phyloP scores from a whole-genome alignment of 352 stramenopile species.

The Phytophthora quininea region DNA sequence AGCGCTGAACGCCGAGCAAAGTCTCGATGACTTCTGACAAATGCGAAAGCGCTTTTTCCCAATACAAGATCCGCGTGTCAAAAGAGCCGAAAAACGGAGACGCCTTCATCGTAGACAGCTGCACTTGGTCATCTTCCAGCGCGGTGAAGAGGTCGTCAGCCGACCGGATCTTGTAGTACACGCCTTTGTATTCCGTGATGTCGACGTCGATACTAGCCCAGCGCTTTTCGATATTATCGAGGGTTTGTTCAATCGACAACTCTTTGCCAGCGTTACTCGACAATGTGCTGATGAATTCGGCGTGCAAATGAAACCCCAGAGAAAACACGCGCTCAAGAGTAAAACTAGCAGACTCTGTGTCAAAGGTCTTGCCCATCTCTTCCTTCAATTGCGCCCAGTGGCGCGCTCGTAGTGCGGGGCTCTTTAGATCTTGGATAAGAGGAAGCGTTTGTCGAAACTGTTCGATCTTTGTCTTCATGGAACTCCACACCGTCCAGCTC shows the following conservation, averaged over 20 bases:
- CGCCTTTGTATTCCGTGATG: conserved; percentile 91
- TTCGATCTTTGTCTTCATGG: conserved; percentile 94
- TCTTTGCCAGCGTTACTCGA: conserved; percentile 93
- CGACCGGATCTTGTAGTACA: conserved; percentile 93
- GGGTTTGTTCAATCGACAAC: conserved; percentile 90
- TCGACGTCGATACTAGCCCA: conserved; percentile 91
- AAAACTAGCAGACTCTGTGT: conserved; percentile 76
- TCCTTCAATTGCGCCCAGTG: conserved; percentile 92
- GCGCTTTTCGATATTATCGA: conserved; percentile 88
- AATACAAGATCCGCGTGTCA: conserved; percentile 86
- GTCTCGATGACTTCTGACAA: conserved; percentile 93
- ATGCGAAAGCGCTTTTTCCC: conserved; percentile 84
- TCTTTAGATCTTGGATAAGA: conserved; percentile 94
- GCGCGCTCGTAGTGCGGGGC: conserved; percentile 81
- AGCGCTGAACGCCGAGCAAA: conserved; percentile 89
- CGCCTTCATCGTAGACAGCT: conserved; percentile 93
- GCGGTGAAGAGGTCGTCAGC: conserved; percentile 92
- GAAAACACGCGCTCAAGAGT: conserved; percentile 89
- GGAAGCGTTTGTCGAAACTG: conserved; percentile 92
- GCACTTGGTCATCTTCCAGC: conserved; percentile 92
- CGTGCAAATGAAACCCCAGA: conserved; percentile 86
- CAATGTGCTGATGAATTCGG: conserved; percentile 92
- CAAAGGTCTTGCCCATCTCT: conserved; percentile 87
- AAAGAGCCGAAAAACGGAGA: conserved; percentile 94
- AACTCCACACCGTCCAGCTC: conserved; percentile 89